Base-by-base conservation (phyloP, 2,329 filamentous ascomycete genomes). In the Alternaria incomplexa region DNA sequence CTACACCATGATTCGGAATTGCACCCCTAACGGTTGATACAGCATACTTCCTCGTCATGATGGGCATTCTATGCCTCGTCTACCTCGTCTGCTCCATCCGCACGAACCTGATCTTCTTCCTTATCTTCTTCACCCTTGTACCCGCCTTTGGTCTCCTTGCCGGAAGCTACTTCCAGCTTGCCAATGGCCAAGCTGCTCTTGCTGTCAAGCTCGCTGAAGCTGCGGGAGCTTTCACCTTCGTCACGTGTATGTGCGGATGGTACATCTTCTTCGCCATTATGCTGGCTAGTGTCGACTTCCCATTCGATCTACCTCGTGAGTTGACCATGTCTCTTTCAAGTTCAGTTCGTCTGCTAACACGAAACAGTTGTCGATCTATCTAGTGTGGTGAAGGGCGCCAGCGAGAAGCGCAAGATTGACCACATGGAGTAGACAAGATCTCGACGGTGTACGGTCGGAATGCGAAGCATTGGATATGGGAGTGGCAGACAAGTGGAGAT, bases 11-110 rank as follows among this genome's bases (percentile, higher is more conserved):
- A 30, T 17, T 15, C 51, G 9, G 3, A 26, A 22, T n/a, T 10
- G 4, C 22, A 12, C 2, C 28, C 45, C 50, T 67, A 58, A 70
- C 66, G 56, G 26, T 20, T 13, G 6, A 10, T 4, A 40, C 45
- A 78, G 76, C 62, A 13, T 92, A 90, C 81, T 88, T 90, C 81
- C 83, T 88, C 52, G 76, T 92, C 58, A 85, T 86, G 65, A 91
- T 92, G 89, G 87, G 81, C 4, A 64, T 92, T n/a, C 80, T 92
- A 26, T 88, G 86, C 76, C 78, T 91, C 64, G 75, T 93, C 69
- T 93, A 88, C 81, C 80, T 92, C 53, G 82, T 93, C 74, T 91
- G 89, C 79, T 85, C 91, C 1, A 81, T 93, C 17, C 88, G 91
- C 51, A 93, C 90, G 28, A 93, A 93, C 76, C 60, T 92, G 10